phyloP scores from a whole-genome alignment of 164 flowering plant genomes.

The Umbellularia californica region DNA sequence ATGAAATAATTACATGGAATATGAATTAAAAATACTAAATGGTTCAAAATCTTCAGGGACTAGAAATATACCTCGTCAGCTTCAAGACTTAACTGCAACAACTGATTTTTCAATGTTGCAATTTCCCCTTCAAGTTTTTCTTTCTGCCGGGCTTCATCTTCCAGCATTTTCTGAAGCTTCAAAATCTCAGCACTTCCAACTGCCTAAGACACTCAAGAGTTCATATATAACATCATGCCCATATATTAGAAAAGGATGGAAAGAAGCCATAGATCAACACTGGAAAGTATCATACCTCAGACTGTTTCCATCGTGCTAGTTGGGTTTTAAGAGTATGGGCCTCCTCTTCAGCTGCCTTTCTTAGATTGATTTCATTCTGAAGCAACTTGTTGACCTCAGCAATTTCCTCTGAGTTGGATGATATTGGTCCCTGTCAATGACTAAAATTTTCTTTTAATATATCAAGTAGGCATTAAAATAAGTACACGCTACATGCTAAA shows the following conservation, averaged over 20 bases:
- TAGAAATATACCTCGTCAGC: conserved; percentile 76
- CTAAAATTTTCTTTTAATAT: no score
- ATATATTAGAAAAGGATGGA: not conserved
- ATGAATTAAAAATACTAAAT: no score
- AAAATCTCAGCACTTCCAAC: conserved; percentile 57
- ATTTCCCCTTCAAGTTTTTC: conserved; percentile 87
- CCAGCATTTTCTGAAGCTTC: conserved; percentile 65
- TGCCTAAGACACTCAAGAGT: conserved; percentile 37
- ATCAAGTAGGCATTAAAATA: no score
- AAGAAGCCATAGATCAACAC: not conserved
- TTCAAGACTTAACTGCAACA: conserved; percentile 77
- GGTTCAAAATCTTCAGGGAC: no score
- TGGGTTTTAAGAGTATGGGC: conserved; percentile 51
- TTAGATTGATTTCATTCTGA: conserved; percentile 47
- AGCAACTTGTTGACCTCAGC: conserved; percentile 54
- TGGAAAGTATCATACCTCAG: conserved; percentile 51
- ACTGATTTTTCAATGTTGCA: conserved; percentile 55
- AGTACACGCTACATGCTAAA: no score
- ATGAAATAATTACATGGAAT: no score
- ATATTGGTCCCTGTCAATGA: conserved; percentile 18
- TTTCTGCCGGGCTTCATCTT: conserved; percentile 67
- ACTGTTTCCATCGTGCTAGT: conserved; percentile 48
- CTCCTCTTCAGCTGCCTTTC: conserved; percentile 80
- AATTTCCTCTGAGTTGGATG: conserved; percentile 37
- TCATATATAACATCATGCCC: not conserved